Evolutionary conservation across 139 green algal species (phyloP).

Genomic region (Coelastrella sp.): DNA sequence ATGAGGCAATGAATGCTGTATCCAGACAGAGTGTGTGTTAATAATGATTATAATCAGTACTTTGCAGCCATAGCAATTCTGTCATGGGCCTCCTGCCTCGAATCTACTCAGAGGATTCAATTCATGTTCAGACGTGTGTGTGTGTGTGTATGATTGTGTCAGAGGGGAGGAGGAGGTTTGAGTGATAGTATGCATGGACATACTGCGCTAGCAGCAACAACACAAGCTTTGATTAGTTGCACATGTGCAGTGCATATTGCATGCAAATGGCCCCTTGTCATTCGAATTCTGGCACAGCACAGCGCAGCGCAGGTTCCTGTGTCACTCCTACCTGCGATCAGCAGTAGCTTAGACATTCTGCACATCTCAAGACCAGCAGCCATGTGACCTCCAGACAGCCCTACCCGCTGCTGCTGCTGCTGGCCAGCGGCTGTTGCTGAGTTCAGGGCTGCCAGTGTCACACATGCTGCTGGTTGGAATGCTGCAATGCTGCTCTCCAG

Average conservation of each 20-base stretch:
- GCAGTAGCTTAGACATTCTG: conserved; percentile 39
- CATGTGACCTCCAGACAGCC: not conserved
- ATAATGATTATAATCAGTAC: too few relatives aligned
- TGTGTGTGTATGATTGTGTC: too few relatives aligned
- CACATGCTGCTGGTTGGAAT: conserved; percentile 28
- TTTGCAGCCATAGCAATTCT: too few relatives aligned
- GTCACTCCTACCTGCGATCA: conserved; percentile 19
- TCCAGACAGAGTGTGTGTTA: not conserved
- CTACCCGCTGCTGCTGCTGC: not conserved
- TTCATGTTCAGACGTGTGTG: too few relatives aligned
- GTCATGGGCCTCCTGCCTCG: too few relatives aligned
- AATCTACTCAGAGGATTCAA: too few relatives aligned
- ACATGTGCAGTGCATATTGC: not conserved
- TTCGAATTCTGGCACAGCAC: not conserved
- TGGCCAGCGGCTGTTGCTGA: not conserved
- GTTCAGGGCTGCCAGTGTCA: not conserved
- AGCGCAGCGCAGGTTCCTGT: too few relatives aligned
- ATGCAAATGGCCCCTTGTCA: not conserved
- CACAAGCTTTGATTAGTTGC: too few relatives aligned
- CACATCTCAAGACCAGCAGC: conserved; percentile 30
- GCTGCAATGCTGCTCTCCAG: not conserved
- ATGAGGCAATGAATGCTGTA: not conserved
- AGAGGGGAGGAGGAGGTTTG: too few relatives aligned
- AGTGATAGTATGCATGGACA: too few relatives aligned
- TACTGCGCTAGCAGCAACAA: too few relatives aligned